Base-by-base conservation (phyloP, 768 basidiomycete genomes). In the Mrakia hoshinonis region DNA sequence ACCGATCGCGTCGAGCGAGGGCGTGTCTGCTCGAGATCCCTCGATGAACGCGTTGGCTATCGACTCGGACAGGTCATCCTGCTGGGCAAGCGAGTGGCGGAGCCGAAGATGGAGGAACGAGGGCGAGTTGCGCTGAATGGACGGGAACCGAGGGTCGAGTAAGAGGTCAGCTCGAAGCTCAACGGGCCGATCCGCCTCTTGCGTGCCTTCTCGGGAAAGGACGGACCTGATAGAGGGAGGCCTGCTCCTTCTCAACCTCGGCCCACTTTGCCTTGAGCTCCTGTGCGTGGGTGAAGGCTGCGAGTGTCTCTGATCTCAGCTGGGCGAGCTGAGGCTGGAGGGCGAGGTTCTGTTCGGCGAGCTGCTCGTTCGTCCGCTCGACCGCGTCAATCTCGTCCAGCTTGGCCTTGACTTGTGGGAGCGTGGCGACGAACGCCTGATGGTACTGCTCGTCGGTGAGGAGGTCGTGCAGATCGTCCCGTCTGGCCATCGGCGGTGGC, bases 381-480 rank as follows among this genome's bases (percentile, higher is more conserved):
- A 95, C 84, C 74, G 89, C 88, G 13, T 88, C 82, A 75, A 93
- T 90, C 0, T 86, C 85, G 73, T 86, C 84, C 74, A 92, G 88
- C 70, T 92, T 81, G 20, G 84, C 83, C 76, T 88, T 88, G 49
- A 95, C 91, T 34, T 83, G 82, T 2, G 86, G 81, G 12, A 95
- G 80, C 0, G 90, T 86, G 79, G 93, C 89, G 74, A 98, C 88
- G 73, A 89, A 82, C 10, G 93, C 89, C 78, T 94, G 89, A 74
- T 94, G 93, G 78, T 93, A 93, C 20, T 82, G 81, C 0, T 87
- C 88, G 77, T 96, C 91, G 18, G 84, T 83, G 26, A 96, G 81
- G 5, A 96, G 81, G 76, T 94, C 92, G 79, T 96, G 90, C n/a
- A 98, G 83, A 76, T 93, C 92, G 74, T 91, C 88, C 64, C 90